Percentiles rank a stretch among this genome's conserved stretches.
Evolutionary conservation across 2,329 filamentous ascomycete genomes (phyloP).

Genomic region (Fusarium goolgardi): DNA sequence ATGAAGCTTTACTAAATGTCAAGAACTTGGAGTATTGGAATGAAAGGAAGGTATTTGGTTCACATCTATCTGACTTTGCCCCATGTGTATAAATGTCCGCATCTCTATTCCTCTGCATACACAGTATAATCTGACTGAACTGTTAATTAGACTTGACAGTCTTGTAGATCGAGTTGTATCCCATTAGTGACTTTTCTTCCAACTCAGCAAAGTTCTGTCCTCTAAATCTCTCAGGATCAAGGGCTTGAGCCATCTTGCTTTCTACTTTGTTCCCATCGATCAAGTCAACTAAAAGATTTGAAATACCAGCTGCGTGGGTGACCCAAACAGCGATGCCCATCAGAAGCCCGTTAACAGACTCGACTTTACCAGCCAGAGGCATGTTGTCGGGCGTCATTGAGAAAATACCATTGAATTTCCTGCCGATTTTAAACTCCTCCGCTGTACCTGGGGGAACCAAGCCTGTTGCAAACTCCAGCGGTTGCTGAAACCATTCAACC

Average conservation of each 20-base stretch:
- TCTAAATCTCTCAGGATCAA: constrained; percentile 37
- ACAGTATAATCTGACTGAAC: accelerated
- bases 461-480: constrained; percentile 17
- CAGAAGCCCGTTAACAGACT: constrained; percentile 18
- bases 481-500: constrained; percentile 31
- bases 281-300: constrained; percentile 27
- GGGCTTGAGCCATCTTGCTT: constrained; percentile 4
- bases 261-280: constrained; percentile 32
- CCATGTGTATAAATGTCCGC: neutral
- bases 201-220: constrained; percentile 21
- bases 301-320: constrained; percentile 37
- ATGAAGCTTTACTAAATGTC: no score
- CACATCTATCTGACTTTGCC: neutral
- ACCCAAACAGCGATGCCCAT: constrained; percentile 43
- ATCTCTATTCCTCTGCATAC: neutral
- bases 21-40: no score
- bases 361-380: constrained; percentile 32
- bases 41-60: no score
- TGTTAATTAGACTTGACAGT: constrained; percentile 23
- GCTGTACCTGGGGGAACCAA: constrained; percentile 26
- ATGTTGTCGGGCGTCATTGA: constrained; percentile 47
- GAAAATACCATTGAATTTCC: constrained; percentile 42
- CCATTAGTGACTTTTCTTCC: constrained; percentile 33
- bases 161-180: constrained; percentile 44
- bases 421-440: constrained; percentile 17